Base-by-base conservation (phyloP, 305 asterid species). In the Striga hermonthica region DNA sequence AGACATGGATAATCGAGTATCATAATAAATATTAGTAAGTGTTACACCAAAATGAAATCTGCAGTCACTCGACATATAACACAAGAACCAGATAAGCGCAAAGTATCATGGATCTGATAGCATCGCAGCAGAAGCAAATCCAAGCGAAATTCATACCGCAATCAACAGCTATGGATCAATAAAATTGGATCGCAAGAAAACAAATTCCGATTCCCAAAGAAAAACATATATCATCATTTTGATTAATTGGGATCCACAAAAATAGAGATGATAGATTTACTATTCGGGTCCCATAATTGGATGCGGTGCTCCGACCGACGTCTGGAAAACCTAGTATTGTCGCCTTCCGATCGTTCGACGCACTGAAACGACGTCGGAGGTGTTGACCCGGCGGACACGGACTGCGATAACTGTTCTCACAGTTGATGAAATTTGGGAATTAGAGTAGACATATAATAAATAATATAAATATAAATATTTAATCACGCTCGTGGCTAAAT, bases 141-240 rank as follows among this genome's bases (percentile, higher is more conserved):
- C 4, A 55, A 47, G 34, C 49, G 44, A 11, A 58, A 64, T 62
- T 74, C 70, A 34, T 45, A 63, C 13, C 41, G 66, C 71, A 41
- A 65, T 52, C 67, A 66, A 7, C 52, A 58, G 55, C 11, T 44
- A 48, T 14, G 64, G 76, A 78, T 74, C 79, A 53, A 63, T 36
- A 63, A 38, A 66, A 50, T 39, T 36, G 44, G 2, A 56, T 52
- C 28, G 14, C n/a, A 67, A 11, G 9, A 52, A 39, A 14, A 3
- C 5, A 53, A 59, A 64, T 11, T 11, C 0, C 69, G 48, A 49
- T 40, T 22, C 35, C 4, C 36, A 14, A 43, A 60, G 4, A 7
- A 41, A 60, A 54, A 66, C 35, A 65, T 38, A 59, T 35, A 28
- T 43, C 40, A 6, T 7, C 6, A 4, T 37, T 16, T 57, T 4